phyloP scores from a whole-genome alignment of 805 yeast species.

The Priceomyces carsonii region DNA sequence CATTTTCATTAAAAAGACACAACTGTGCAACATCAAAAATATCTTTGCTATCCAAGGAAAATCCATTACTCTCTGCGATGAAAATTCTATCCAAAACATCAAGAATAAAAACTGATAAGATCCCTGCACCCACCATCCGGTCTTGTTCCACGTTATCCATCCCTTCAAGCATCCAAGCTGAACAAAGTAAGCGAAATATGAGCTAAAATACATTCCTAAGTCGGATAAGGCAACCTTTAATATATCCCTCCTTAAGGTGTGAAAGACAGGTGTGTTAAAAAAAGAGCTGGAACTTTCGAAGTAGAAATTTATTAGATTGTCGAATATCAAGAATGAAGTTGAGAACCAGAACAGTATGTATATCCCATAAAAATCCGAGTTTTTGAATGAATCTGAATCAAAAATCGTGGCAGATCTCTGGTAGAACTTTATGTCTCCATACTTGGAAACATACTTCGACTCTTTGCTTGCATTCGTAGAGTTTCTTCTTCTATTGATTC shows the following conservation, averaged over 20 bases:
- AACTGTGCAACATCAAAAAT: slow-evolving; percentile 77
- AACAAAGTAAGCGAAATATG: slow-evolving; percentile 59
- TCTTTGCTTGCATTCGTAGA: slow-evolving; percentile 2
- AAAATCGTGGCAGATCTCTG: slow-evolving; percentile 44
- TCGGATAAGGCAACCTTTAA: slow-evolving; percentile 73
- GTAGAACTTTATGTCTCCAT: slow-evolving; percentile 53
- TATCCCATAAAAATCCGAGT: slow-evolving; percentile 69
- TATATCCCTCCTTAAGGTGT: slow-evolving; percentile 60
- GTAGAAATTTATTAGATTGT: slow-evolving; percentile 55
- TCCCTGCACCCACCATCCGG: slow-evolving; percentile 67
- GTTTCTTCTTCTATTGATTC: slow-evolving; percentile 5
- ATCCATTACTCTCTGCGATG: slow-evolving; percentile 46
- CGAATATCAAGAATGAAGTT: slow-evolving; percentile 54
- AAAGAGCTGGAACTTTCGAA: slow-evolving; percentile 42
- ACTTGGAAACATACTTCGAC: slow-evolving; percentile 46
- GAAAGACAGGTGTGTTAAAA: slow-evolving; percentile 54
- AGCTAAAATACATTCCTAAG: slow-evolving; percentile 66
- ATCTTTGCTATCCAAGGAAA: slow-evolving; percentile 92
- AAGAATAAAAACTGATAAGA: slow-evolving; percentile 56
- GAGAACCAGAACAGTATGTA: slow-evolving; percentile 80
- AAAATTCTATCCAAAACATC: slow-evolving; percentile 52
- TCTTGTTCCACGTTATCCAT: slow-evolving; percentile 55
- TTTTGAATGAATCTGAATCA: slow-evolving; percentile 48
- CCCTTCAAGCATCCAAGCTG: slow-evolving; percentile 54
- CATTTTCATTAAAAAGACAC: slow-evolving; percentile 91